phyloP scores from a whole-genome alignment of 768 basidiomycete species.

The Termitomyces sp. region DNA sequence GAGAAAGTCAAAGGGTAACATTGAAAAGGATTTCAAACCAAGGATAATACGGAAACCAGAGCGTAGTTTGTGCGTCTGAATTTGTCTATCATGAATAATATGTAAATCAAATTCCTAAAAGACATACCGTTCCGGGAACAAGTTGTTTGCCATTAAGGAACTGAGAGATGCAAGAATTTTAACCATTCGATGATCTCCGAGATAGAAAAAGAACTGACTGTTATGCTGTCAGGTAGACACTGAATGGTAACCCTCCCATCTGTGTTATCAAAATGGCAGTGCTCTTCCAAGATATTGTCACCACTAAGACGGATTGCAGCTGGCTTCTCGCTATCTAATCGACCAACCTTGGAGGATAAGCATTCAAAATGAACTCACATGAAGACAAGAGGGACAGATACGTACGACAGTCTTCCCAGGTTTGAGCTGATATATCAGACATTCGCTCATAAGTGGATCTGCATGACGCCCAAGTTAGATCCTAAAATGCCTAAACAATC shows the following conservation, averaged over 20 bases:
- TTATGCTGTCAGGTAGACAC: constrained; percentile 76
- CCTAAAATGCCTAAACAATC: constrained; percentile 2
- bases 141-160: constrained; percentile 95
- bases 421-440: constrained; percentile 62
- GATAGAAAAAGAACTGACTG: constrained; percentile 45
- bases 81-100: constrained; percentile 8
- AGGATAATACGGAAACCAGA: constrained; percentile 97
- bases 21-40: constrained; percentile 46
- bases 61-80: constrained; percentile 74
- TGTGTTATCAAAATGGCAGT: constrained; percentile 86
- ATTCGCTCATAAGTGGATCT: constrained; percentile 98
- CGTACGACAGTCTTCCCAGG: constrained; percentile 18
- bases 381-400: constrained; percentile 8
- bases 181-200: constrained; percentile 6
- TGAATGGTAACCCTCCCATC: constrained; percentile 84
- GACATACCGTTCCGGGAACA: constrained; percentile 64
- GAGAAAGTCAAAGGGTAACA: constrained; percentile 5
- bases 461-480: constrained; percentile 12
- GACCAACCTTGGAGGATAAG: constrained; percentile 61
- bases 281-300: constrained; percentile 86
- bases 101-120: neutral
- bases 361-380: neutral
- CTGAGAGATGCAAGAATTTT: constrained; percentile 32
- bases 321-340: constrained; percentile 74
- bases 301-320: constrained; percentile 93